These are phyloP conservation scores for Onygenales sp. DNA, from an alignment of 2,329 filamentous ascomycete species.

Conservation along the genomic window DNA sequence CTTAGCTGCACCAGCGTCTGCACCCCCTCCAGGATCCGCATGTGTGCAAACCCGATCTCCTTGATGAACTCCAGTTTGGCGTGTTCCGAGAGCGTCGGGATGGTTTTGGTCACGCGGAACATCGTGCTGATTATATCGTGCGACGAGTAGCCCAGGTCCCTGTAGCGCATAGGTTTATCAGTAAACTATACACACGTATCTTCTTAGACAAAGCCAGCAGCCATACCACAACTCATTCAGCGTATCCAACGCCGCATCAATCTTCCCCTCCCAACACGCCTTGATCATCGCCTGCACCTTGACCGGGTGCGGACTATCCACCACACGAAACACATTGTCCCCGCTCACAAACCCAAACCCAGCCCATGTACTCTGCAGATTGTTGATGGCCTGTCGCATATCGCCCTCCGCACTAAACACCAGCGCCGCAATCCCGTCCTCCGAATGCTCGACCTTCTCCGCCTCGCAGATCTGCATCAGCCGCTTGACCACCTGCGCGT, in stretches of 20 bases:
- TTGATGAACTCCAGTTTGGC: slow-evolving; percentile 95
- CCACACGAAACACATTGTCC: slow-evolving; percentile 96
- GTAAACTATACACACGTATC: background rate
- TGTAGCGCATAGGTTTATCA: slow-evolving; percentile 16
- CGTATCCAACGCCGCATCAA: slow-evolving; percentile 77
- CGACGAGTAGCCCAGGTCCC: slow-evolving; percentile 86
- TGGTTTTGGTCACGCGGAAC: slow-evolving; percentile 97
- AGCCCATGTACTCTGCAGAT: slow-evolving; percentile 83
- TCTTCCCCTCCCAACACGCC: slow-evolving; percentile 83
- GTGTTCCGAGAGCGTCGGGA: slow-evolving; percentile 84
- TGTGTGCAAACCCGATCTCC: slow-evolving; percentile 97
- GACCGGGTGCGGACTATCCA: slow-evolving; percentile 93
- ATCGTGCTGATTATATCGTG: slow-evolving; percentile 99
- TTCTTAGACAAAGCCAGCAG: background rate
- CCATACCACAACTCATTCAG: slow-evolving; percentile 78
- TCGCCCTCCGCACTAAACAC: slow-evolving; percentile 97
- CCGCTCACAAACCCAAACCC: slow-evolving; percentile 96
- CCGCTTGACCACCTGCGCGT: slow-evolving; percentile 83
- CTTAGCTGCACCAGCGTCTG: slow-evolving; percentile 91
- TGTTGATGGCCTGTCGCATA: slow-evolving; percentile 99
- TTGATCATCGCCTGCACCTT: slow-evolving; percentile 99
- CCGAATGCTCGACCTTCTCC: slow-evolving; percentile 80
- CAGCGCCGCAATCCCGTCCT: slow-evolving; percentile 89
- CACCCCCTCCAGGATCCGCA: slow-evolving; percentile 97
- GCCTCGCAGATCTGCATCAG: slow-evolving; percentile 87